Conservation (phyloP, 306 rosid species). For the Dalbergia cultrata region DNA sequence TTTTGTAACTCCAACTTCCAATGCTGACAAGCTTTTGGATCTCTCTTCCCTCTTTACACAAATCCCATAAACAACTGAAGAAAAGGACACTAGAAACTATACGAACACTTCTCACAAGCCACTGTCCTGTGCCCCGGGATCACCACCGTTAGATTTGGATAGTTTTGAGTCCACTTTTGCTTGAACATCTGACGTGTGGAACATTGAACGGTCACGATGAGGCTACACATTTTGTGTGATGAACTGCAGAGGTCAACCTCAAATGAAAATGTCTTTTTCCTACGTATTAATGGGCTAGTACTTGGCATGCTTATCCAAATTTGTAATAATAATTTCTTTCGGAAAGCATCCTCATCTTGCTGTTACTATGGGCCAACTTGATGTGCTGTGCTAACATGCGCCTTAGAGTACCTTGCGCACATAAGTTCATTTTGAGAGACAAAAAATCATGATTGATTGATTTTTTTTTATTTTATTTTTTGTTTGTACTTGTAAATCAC, state of each 20-base stretch:
- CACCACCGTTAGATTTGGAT: slow-evolving; percentile 24
- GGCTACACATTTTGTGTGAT: neutral
- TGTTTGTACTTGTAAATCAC: no score
- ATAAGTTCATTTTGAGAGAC: neutral
- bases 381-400: slow-evolving; percentile 32
- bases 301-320: slow-evolving; percentile 56
- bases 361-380: neutral
- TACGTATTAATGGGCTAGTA: neutral
- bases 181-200: neutral
- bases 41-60: neutral
- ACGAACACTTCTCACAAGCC: neutral
- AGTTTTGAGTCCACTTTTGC: neutral
- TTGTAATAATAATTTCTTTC: neutral
- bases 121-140: slow-evolving; percentile 4
- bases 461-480: no score
- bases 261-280: neutral
- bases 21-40: slow-evolving; percentile 40
- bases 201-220: slow-evolving; percentile 40
- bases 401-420: neutral
- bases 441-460: slow-evolving; percentile 3
- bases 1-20: neutral
- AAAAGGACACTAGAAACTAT: neutral
- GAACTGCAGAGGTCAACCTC: slow-evolving; percentile 19
- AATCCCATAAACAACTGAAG: slow-evolving; percentile 21
- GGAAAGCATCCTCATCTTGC: slow-evolving; percentile 4